Conservation (phyloP, 768 basidiomycete species). For the Nevesoporus exiguus region DNA sequence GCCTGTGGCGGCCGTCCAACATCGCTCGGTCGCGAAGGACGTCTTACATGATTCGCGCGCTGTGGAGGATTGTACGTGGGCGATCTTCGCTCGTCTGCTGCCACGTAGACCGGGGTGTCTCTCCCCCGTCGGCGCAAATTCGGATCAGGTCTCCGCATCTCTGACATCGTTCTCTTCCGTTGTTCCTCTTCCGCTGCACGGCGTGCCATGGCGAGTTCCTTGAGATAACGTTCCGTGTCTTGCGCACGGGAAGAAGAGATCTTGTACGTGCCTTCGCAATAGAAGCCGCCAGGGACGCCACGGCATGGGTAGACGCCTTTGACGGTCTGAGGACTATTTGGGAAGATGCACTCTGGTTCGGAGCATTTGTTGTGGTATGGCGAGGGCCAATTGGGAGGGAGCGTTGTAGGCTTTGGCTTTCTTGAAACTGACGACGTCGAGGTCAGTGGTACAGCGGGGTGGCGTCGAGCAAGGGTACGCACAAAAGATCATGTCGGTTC, state of each 20-base stretch:
- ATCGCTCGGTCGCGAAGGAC: slow-evolving; percentile 18
- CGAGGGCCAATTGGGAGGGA: slow-evolving; percentile 36
- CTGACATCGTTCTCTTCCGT: slow-evolving; percentile 27
- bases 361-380: slow-evolving; percentile 37
- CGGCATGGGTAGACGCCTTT: slow-evolving; percentile 34
- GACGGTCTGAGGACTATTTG: slow-evolving; percentile 29
- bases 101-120: slow-evolving; percentile 8
- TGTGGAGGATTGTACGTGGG: slow-evolving; percentile 1
- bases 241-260: slow-evolving; percentile 32
- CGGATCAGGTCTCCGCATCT: slow-evolving; percentile 25
- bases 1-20: slow-evolving; percentile 15
- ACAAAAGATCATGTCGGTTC: slow-evolving; percentile 29
- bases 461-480: slow-evolving; percentile 4
- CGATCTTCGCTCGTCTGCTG: slow-evolving; percentile 4
- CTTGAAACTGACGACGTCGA: slow-evolving; percentile 20
- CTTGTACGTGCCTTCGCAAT: slow-evolving; percentile 35
- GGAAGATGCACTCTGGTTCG: slow-evolving; percentile 30
- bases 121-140: slow-evolving; percentile 15
- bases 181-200: slow-evolving; percentile 29
- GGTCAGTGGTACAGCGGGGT: background rate
- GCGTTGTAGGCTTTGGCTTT: slow-evolving; percentile 27
- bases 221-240: slow-evolving; percentile 32
- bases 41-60: slow-evolving; percentile 2
- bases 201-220: slow-evolving; percentile 23
- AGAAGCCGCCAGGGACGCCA: slow-evolving; percentile 34